Conservation (phyloP, 805 yeast genomes). For the Candida succiphila region DNA sequence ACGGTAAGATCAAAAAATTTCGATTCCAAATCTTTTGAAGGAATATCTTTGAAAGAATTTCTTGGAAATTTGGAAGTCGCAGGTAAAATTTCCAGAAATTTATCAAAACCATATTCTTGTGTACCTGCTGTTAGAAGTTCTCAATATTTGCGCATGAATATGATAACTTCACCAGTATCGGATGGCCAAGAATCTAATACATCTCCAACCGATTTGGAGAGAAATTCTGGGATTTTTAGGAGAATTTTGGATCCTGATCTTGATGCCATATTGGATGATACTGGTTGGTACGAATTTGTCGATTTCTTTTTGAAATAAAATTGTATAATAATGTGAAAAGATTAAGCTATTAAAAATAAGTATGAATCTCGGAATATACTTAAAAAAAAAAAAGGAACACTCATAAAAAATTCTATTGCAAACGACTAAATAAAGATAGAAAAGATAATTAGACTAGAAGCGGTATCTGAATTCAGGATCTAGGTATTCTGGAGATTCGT, state of each 20-base stretch:
- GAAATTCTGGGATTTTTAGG: too few relatives aligned
- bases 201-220: not conserved
- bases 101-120: not conserved
- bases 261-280: constrained; percentile 11
- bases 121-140: constrained; percentile 6
- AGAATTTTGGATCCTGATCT: constrained; percentile 1
- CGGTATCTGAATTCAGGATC: constrained; percentile 1
- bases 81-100: constrained; percentile 3
- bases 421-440: too few relatives aligned
- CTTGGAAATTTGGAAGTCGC: constrained; percentile 10
- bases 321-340: too few relatives aligned
- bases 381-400: too few relatives aligned
- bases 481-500: not conserved
- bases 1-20: constrained; percentile 6
- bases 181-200: not conserved
- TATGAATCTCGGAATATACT: too few relatives aligned
- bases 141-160: constrained; percentile 10
- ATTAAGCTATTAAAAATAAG: too few relatives aligned
- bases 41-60: constrained; percentile 10
- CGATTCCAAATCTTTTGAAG: constrained; percentile 8
- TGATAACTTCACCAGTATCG: not conserved
- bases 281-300: constrained; percentile 19
- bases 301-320: constrained; percentile 18
- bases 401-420: too few relatives aligned
- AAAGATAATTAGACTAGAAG: too few relatives aligned